Conservation (phyloP, 805 yeast genomes). For the Yarrowia alimentaria region DNA sequence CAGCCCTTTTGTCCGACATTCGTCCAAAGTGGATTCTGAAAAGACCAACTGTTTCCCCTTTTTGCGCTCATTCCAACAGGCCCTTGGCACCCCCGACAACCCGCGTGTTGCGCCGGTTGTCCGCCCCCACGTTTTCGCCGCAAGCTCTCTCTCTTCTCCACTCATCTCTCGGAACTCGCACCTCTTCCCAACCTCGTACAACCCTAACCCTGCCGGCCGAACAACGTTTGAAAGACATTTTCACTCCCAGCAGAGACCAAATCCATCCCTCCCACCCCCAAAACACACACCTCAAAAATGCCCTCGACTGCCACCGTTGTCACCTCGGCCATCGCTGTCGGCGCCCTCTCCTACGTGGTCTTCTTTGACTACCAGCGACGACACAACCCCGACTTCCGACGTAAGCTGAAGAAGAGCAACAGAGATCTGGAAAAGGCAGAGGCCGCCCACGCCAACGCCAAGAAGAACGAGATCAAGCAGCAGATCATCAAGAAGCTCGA, state of each 20-base stretch:
- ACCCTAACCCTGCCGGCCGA: no score
- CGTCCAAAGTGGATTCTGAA: no score
- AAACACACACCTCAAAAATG: conserved; percentile 32
- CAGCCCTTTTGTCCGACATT: no score
- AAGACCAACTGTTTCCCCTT: no score
- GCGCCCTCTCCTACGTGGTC: conserved; percentile 56
- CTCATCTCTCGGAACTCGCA: no score
- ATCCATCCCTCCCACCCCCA: not conserved
- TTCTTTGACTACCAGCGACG: conserved; percentile 95
- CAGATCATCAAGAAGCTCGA: conserved; percentile 60
- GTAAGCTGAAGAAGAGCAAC: conserved; percentile 60
- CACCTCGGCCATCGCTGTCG: conserved; percentile 36
- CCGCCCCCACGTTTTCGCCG: no score
- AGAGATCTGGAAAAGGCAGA: conserved; percentile 59
- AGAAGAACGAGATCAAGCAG: conserved; percentile 55
- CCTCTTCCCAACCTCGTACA: no score
- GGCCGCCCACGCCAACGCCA: conserved; percentile 55
- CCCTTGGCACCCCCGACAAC: no score
- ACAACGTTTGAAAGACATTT: not conserved
- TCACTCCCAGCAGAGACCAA: not conserved
- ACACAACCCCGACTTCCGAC: conserved; percentile 76
- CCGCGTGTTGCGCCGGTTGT: no score
- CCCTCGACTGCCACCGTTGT: conserved; percentile 40
- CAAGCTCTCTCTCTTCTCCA: no score
- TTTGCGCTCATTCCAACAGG: no score